A percentile compares a stretch with the other conserved stretches of the same genome.
These are phyloP conservation scores for Begonia fuchsioides DNA, from an alignment of 306 rosid species.

Conservation along the genomic window DNA sequence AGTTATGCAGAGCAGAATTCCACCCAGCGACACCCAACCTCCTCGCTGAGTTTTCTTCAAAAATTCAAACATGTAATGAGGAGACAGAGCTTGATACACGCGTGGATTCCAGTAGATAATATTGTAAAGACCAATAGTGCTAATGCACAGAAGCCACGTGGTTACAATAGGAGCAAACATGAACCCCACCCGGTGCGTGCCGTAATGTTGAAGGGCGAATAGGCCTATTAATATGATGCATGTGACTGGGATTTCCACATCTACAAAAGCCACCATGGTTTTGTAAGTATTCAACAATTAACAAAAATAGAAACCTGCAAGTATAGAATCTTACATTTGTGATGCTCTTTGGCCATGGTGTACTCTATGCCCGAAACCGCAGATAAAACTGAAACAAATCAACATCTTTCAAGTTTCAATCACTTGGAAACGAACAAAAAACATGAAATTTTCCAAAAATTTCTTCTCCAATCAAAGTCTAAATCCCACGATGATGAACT, in stretches of 20 bases:
- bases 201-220: conserved; percentile 91
- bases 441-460: not conserved
- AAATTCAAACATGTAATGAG: conserved; percentile 45
- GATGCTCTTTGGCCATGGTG: conserved; percentile 62
- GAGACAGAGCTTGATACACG: conserved; percentile 67
- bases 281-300: not conserved
- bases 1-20: conserved; percentile 75
- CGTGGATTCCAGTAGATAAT: conserved; percentile 54
- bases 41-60: conserved; percentile 46
- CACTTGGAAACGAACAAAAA: not conserved
- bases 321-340: conserved; percentile 40
- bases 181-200: conserved; percentile 91
- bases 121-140: conserved; percentile 69
- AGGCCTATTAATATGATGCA: conserved; percentile 67
- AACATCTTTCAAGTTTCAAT: not conserved
- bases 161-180: conserved; percentile 79
- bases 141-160: conserved; percentile 70
- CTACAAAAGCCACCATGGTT: conserved; percentile 23
- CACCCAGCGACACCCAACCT: conserved; percentile 89
- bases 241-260: conserved; percentile 69
- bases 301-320: not conserved
- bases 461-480: too few relatives aligned
- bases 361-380: conserved; percentile 85
- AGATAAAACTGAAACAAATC: conserved; percentile 37
- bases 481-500: too few relatives aligned